Conservation (phyloP, 2,329 filamentous ascomycete species). For the Didymella sp. region DNA sequence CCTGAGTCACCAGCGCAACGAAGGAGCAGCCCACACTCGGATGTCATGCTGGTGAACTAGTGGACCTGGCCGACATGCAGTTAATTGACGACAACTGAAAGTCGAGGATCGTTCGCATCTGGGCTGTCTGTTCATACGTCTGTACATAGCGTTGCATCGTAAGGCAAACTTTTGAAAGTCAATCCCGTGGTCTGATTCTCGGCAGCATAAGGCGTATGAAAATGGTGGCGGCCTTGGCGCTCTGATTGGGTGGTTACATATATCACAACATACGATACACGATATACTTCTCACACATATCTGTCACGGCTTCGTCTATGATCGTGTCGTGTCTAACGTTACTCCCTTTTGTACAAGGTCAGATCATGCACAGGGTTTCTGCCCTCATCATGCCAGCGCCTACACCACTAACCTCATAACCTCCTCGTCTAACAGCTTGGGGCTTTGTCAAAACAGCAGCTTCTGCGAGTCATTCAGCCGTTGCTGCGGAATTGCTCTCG, state of each 20-base stretch:
- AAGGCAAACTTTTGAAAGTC: background rate
- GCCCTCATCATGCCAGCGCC: background rate
- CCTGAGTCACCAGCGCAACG: slow-evolving; percentile 1
- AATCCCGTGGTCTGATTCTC: background rate
- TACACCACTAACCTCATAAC: background rate
- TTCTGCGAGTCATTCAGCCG: background rate
- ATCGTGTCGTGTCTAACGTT: background rate
- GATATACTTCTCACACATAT: background rate
- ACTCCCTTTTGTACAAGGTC: background rate
- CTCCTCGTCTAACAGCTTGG: background rate
- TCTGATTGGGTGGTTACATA: background rate
- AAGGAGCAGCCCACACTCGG: background rate
- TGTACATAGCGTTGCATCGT: background rate
- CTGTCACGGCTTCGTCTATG: background rate
- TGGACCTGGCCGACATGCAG: background rate
- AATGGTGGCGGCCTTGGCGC: background rate
- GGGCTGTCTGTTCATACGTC: background rate
- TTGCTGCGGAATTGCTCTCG: background rate
- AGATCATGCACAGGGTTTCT: background rate
- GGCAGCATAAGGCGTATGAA: background rate
- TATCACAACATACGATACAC: background rate
- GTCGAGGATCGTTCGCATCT: background rate
- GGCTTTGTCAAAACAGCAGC: background rate
- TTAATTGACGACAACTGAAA: background rate
- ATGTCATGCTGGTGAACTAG: background rate